Base-by-base conservation (phyloP, 1,284 basidiomycete species). In the Ustilago curta region DNA sequence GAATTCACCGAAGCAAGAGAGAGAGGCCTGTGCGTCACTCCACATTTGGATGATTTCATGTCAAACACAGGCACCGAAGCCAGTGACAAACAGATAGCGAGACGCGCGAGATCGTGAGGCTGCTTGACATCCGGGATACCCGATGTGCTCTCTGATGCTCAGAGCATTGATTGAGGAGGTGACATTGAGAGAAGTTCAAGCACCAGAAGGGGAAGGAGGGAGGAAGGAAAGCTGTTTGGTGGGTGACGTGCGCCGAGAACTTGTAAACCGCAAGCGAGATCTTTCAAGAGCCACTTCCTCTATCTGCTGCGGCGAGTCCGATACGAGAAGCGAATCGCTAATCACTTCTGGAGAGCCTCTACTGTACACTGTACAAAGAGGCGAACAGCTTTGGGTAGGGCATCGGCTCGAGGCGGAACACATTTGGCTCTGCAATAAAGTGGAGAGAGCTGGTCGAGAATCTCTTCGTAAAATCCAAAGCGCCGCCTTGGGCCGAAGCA, bases 11-110 rank as follows among this genome's bases (percentile, higher is more conserved):
- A 9, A 9, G 16, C 19, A 21, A 42, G 37, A 48, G 31, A 48
- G 31, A 35, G 18, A 53, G 58, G 58, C 44, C 53, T 60, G 58
- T 67, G 64, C 58, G 58, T 67, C 58, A 67, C 64, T 57, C 64
- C 53, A 48, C 64, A 37, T 47, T 48, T 51, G 27, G 21, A n/a
- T 27, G 31, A 47, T 50, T 56, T 57, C n/a, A 14, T 44, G 40
- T 42, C n/a, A 32, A 27, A 37, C 35, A 37, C 35, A 14, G 14
- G 12, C 35, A 37, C 12, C 14, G 35, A 37, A 12, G 35, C 35
- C 14, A 14, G 14, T 37, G 35, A 37, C 35, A 37, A 37, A 37
- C 35, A 37, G 35, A 37, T 14, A 16, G 35, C 35, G 14, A 37
- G 35, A 37, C 35, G 35, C 35, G 35, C 9, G 12, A 12, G 14